Conservation (phyloP, 768 basidiomycete species). For the Tulasnella sp. region DNA sequence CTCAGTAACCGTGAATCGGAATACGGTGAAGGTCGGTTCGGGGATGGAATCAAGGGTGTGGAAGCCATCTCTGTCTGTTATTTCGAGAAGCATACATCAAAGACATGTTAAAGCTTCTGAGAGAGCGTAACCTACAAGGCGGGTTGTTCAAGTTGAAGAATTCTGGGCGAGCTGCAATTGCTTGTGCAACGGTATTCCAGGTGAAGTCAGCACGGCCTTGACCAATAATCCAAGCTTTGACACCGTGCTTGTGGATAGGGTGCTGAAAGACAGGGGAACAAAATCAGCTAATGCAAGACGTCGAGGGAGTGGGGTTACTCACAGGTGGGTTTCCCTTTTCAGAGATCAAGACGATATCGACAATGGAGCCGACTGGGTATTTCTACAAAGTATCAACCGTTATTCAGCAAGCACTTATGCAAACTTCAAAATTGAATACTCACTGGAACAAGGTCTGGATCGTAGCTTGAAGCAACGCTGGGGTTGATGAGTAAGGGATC, state of each 20-base stretch:
- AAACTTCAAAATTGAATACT: too few relatives aligned
- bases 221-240: slow-evolving; percentile 10
- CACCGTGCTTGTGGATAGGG: slow-evolving; percentile 8
- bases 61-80: slow-evolving; percentile 2
- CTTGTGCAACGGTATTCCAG: slow-evolving; percentile 7
- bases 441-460: background rate
- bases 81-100: background rate
- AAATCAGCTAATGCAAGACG: too few relatives aligned
- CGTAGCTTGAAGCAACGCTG: background rate
- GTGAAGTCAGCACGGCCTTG: background rate
- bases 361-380: background rate
- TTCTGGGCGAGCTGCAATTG: background rate
- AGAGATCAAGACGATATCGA: background rate
- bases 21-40: background rate
- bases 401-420: too few relatives aligned
- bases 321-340: background rate
- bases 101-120: background rate
- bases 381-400: too few relatives aligned
- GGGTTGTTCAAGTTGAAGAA: background rate
- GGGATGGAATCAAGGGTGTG: background rate
- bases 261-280: background rate
- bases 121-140: background rate
- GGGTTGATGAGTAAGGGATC: background rate
- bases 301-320: background rate
- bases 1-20: background rate